These are phyloP conservation scores for Boletus subcaerulescens DNA, from an alignment of 768 basidiomycete species.

Conservation along the genomic window DNA sequence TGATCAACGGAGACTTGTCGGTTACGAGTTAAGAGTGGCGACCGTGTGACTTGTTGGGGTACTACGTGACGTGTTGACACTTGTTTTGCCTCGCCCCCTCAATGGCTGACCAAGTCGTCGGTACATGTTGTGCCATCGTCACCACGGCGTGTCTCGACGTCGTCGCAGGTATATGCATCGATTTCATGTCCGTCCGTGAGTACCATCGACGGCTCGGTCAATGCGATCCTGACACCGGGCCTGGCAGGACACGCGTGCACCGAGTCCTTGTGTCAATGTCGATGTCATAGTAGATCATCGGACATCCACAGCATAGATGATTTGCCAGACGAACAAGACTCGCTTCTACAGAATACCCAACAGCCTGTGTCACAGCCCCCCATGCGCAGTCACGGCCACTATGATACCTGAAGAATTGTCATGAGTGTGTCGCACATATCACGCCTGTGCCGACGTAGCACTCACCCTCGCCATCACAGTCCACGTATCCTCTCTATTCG, in stretches of 20 bases:
- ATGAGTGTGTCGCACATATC: too few relatives aligned
- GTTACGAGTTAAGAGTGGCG: too few relatives aligned
- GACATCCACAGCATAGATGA: slow-evolving; percentile 3
- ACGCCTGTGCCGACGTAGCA: too few relatives aligned
- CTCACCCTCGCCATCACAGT: too few relatives aligned
- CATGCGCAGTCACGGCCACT: slow-evolving; percentile 14
- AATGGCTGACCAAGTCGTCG: slow-evolving; percentile 18
- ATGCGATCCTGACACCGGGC: background rate
- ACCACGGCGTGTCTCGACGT: slow-evolving; percentile 22
- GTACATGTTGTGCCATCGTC: slow-evolving; percentile 18
- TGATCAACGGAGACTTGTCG: background rate
- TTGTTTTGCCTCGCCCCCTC: background rate
- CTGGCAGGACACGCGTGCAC: slow-evolving; percentile 23
- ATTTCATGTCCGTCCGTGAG: slow-evolving; percentile 25
- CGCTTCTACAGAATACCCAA: slow-evolving; percentile 18
- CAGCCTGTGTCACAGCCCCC: slow-evolving; percentile 24
- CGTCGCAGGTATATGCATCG: slow-evolving; percentile 21
- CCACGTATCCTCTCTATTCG: too few relatives aligned
- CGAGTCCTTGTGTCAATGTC: slow-evolving; percentile 19
- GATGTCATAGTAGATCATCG: background rate
- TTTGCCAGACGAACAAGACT: slow-evolving; percentile 14
- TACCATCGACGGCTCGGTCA: background rate
- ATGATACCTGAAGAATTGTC: background rate
- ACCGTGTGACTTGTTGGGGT: too few relatives aligned
- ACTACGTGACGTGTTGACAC: too few relatives aligned